Evolutionary conservation across 179 eudicot species (phyloP).

Genomic region (Dionaea muscipula): DNA sequence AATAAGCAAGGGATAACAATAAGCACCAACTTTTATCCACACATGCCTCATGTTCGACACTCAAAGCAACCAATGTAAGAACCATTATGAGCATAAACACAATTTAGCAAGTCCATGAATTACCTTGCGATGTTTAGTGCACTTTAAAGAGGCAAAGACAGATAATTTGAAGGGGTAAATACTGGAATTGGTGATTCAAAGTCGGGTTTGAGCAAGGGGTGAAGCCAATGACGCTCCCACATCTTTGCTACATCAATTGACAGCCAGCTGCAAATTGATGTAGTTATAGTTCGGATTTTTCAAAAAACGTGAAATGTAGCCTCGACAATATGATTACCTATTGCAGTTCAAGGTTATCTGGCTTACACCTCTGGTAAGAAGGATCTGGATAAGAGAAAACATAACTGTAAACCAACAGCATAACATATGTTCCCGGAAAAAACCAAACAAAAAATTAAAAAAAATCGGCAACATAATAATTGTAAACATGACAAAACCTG

Average conservation of each 20-base stretch:
- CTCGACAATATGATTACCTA: slow-evolving; percentile 36
- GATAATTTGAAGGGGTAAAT: slow-evolving; percentile 67
- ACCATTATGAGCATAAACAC: not conserved
- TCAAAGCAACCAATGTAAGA: not conserved
- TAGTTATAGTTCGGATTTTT: not conserved
- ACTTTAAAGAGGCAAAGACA: slow-evolving; percentile 82
- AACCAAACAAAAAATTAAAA: too few relatives aligned
- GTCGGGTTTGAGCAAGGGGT: slow-evolving; percentile 59
- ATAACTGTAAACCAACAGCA: too few relatives aligned
- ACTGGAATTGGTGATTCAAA: slow-evolving; percentile 46
- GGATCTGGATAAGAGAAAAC: slow-evolving; percentile 39
- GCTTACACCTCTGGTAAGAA: slow-evolving; percentile 77
- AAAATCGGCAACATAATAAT: too few relatives aligned
- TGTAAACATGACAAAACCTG: too few relatives aligned
- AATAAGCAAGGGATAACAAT: too few relatives aligned
- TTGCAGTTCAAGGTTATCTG: slow-evolving; percentile 82
- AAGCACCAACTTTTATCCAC: too few relatives aligned
- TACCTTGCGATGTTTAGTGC: slow-evolving; percentile 88
- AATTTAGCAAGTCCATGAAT: not conserved
- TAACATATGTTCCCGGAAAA: too few relatives aligned
- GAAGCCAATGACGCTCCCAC: slow-evolving; percentile 99
- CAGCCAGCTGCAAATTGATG: slow-evolving; percentile 56
- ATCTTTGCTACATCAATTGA: slow-evolving; percentile 85
- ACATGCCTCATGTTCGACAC: too few relatives aligned
- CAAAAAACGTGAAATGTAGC: not conserved